phyloP scores from a whole-genome alignment of 2,329 filamentous ascomycete species.

The Neodidymelliopsis sp. region DNA sequence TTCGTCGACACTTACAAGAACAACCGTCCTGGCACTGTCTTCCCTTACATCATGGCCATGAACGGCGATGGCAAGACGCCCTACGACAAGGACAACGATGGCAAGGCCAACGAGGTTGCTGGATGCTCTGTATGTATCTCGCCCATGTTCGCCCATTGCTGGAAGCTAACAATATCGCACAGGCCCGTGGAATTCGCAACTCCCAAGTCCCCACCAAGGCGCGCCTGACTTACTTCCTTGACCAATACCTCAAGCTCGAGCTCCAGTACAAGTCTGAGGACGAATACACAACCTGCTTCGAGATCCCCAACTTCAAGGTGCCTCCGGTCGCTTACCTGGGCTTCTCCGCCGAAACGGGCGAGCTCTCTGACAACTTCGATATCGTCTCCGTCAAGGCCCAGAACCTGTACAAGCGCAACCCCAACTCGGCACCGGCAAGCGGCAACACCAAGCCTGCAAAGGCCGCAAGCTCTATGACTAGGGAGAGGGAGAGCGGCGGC shows the following conservation, averaged over 20 bases:
- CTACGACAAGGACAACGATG: slow-evolving; percentile 94
- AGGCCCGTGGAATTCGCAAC: slow-evolving; percentile 86
- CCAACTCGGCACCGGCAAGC: slow-evolving; percentile 26
- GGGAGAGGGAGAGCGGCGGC: slow-evolving; percentile 59
- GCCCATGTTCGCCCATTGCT: neutral
- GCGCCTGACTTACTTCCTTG: slow-evolving; percentile 93
- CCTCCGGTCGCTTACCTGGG: slow-evolving; percentile 74
- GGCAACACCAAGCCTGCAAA: slow-evolving; percentile 26
- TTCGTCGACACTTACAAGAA: slow-evolving; percentile 99
- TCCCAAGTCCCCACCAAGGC: slow-evolving; percentile 77
- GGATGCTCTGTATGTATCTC: slow-evolving; percentile 76
- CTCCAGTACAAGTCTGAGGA: slow-evolving; percentile 92
- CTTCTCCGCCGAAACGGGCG: slow-evolving; percentile 86
- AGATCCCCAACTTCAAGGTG: slow-evolving; percentile 71
- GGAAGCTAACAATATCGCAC: slow-evolving; percentile 17
- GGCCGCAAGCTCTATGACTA: slow-evolving; percentile 42
- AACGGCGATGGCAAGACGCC: slow-evolving; percentile 85
- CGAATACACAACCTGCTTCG: slow-evolving; percentile 91
- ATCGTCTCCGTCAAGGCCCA: slow-evolving; percentile 85
- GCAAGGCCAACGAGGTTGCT: slow-evolving; percentile 89
- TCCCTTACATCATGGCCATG: slow-evolving; percentile 99
- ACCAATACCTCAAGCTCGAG: slow-evolving; percentile 88
- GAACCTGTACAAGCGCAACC: slow-evolving; percentile 78
- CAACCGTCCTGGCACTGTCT: slow-evolving; percentile 92
- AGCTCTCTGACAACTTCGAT: slow-evolving; percentile 97